A percentile compares a stretch with the other conserved stretches of the same genome.
Evolutionary conservation across 73 alveolate species (phyloP).

Genomic region (Symbiodinium pilosum): DNA sequence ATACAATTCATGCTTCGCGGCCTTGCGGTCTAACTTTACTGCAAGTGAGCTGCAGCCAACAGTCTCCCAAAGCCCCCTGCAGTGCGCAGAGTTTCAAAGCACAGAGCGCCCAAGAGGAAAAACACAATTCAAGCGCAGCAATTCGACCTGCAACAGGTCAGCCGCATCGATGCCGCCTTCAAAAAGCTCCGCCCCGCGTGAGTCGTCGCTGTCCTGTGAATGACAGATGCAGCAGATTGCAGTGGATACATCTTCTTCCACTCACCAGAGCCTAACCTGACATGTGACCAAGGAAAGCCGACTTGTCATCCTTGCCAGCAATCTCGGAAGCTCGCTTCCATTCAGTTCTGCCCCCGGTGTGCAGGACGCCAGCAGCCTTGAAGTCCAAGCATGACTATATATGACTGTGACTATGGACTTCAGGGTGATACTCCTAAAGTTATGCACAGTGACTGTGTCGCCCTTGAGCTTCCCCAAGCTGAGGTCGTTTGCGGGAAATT

Average conservation of each 20-base stretch:
- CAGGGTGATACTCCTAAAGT: not conserved
- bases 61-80: conserved; percentile 89
- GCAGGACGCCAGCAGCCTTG: conserved; percentile 75
- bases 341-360: conserved; percentile 62
- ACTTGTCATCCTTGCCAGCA: conserved; percentile 58
- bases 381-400: not conserved
- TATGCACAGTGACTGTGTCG: conserved; percentile 33
- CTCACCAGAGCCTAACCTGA: not conserved
- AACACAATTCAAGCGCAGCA: not conserved
- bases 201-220: conserved; percentile 44
- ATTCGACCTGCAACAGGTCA: conserved; percentile 41
- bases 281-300: too few species aligned
- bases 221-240: too few species aligned
- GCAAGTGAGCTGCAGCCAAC: conserved; percentile 69
- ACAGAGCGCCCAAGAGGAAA: not conserved
- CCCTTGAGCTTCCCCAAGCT: conserved; percentile 77
- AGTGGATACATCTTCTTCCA: too few species aligned
- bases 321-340: conserved; percentile 59
- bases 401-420: not conserved
- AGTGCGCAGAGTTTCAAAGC: too few species aligned
- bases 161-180: conserved; percentile 88
- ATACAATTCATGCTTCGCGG: too few species aligned
- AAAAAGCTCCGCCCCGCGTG: conserved; percentile 62
- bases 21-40: too few species aligned
- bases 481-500: conserved; percentile 41